Conservation (phyloP, 2,329 filamentous ascomycete genomes). For the Xylaria sp. region DNA sequence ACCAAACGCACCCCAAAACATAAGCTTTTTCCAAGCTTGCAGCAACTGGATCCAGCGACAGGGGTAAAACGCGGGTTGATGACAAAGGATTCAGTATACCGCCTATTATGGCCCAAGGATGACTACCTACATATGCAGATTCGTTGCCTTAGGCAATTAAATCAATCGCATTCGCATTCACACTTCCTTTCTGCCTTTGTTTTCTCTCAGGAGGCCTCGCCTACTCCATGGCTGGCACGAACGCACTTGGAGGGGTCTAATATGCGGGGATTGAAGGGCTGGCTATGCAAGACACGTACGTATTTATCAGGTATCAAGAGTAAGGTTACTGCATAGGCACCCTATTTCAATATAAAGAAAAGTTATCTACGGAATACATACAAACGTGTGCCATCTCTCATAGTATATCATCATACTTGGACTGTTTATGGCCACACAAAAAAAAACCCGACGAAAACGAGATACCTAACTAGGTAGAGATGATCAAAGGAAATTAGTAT, state of each 20-base stretch:
- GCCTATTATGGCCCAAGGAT: neutral
- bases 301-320: too few relatives aligned
- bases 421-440: too few relatives aligned
- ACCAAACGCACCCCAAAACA: neutral
- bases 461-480: too few relatives aligned
- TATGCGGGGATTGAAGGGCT: too few relatives aligned
- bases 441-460: too few relatives aligned
- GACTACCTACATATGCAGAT: neutral
- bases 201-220: neutral
- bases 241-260: neutral
- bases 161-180: slow-evolving; percentile 1
- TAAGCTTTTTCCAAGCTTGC: slow-evolving; percentile 26
- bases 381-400: neutral
- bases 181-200: neutral
- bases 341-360: neutral
- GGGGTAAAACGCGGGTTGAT: neutral
- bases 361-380: neutral
- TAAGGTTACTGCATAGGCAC: too few relatives aligned
- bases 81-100: neutral
- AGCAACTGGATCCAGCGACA: neutral
- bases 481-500: too few relatives aligned
- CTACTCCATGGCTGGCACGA: neutral
- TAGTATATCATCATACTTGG: too few relatives aligned
- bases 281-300: neutral
- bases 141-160: neutral